phyloP scores from a whole-genome alignment of 257 asterid genomes.

The Thymus mandschuricus region DNA sequence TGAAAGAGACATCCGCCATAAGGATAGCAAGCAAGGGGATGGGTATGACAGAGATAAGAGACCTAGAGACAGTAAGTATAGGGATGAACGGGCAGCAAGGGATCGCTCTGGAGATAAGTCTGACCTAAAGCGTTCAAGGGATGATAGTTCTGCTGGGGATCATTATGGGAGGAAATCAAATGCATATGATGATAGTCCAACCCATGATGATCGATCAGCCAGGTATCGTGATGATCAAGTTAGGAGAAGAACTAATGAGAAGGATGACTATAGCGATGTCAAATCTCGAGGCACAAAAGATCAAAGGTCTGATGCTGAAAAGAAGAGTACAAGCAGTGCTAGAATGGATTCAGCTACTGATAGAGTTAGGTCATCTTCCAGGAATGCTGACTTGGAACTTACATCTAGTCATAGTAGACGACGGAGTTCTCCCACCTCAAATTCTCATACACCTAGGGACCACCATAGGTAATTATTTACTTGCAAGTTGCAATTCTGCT shows the following conservation, averaged over 20 bases:
- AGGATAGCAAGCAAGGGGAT: slow-evolving; percentile 66
- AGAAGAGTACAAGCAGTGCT: slow-evolving; percentile 53
- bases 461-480: slow-evolving; percentile 59
- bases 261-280: slow-evolving; percentile 66
- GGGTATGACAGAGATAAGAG: slow-evolving; percentile 75
- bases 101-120: slow-evolving; percentile 72
- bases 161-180: slow-evolving; percentile 61
- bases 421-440: slow-evolving; percentile 77
- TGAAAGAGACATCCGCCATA: slow-evolving; percentile 57
- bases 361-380: slow-evolving; percentile 71
- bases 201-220: slow-evolving; percentile 63
- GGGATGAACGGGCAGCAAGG: slow-evolving; percentile 62
- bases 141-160: slow-evolving; percentile 64
- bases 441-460: slow-evolving; percentile 69
- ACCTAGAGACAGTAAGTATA: slow-evolving; percentile 59
- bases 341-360: slow-evolving; percentile 57
- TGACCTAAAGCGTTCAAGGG: slow-evolving; percentile 65
- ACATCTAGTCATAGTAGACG: slow-evolving; percentile 62
- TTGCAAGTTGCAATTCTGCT: slow-evolving; percentile 13
- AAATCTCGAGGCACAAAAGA: slow-evolving; percentile 73
- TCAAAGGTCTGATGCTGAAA: slow-evolving; percentile 67
- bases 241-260: slow-evolving; percentile 68
- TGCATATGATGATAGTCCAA: slow-evolving; percentile 64
- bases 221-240: slow-evolving; percentile 76
- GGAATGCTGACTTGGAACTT: slow-evolving; percentile 63